Conservation (phyloP, 192 early-diverging fungal genomes). For the Chytriomyces confervae region DNA sequence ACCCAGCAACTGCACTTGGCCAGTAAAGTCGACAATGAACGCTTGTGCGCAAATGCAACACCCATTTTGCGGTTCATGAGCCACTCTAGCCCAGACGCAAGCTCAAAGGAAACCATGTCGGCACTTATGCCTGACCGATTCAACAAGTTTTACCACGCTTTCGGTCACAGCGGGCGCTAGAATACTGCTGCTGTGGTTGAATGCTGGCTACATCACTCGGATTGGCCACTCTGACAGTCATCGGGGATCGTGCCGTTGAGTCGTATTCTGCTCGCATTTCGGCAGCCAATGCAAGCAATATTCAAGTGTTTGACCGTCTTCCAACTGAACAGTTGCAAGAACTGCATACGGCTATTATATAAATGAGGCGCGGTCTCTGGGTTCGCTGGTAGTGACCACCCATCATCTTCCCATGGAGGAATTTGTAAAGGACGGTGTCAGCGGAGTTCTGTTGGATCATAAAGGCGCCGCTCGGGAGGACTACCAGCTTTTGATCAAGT, state of each 20-base stretch:
- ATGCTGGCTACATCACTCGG: constrained; percentile 20
- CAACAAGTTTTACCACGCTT: constrained; percentile 12
- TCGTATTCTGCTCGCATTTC: neutral
- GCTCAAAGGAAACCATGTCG: neutral
- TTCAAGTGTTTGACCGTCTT: neutral
- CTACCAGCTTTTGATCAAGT: constrained; percentile 3
- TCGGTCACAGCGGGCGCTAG: constrained; percentile 9
- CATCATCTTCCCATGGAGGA: constrained; percentile 27
- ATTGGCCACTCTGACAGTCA: constrained; percentile 24
- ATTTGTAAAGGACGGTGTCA: constrained; percentile 17
- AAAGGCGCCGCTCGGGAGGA: neutral
- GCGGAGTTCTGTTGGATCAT: constrained; percentile 10
- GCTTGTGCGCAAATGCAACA: neutral
- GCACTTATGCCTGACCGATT: neutral
- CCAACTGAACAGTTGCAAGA: neutral
- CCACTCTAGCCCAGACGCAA: constrained; percentile 20
- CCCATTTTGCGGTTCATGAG: constrained; percentile 18
- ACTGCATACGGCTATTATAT: constrained; percentile 25
- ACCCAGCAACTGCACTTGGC: neutral
- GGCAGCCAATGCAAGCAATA: neutral
- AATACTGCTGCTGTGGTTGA: neutral
- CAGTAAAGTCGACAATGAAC: neutral
- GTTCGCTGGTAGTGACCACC: constrained; percentile 13
- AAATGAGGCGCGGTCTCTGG: constrained; percentile 23
- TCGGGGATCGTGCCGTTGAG: constrained; percentile 5